A percentile compares a stretch with the other conserved stretches of the same genome.
Evolutionary conservation across 768 basidiomycete species (phyloP).

Genomic region (Favolaschia claudopus): DNA sequence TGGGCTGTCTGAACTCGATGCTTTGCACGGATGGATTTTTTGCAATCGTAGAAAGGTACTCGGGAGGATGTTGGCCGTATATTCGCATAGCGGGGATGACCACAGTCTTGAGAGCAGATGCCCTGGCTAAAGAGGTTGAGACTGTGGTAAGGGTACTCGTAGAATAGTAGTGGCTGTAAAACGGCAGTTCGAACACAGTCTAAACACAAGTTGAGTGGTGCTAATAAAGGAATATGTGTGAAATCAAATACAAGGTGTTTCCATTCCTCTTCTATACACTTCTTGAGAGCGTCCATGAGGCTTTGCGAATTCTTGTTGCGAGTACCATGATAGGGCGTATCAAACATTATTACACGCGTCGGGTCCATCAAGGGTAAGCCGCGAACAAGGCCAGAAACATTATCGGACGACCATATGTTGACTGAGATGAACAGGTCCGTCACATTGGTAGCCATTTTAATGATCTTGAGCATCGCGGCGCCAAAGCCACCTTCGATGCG

Average conservation of each 20-base stretch:
- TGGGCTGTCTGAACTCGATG: slow-evolving; percentile 7
- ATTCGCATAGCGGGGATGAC: not conserved
- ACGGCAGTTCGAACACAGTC: slow-evolving; percentile 10
- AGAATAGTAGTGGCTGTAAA: not conserved
- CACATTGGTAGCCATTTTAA: not conserved
- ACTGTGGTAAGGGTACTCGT: too few relatives aligned
- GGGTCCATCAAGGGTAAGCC: slow-evolving; percentile 21
- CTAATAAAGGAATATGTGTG: not conserved
- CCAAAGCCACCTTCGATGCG: slow-evolving; percentile 1
- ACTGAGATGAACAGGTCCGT: slow-evolving; percentile 10
- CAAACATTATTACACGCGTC: slow-evolving; percentile 16
- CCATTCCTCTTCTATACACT: slow-evolving; percentile 8
- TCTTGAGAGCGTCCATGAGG: not conserved
- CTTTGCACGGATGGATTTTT: slow-evolving; percentile 6
- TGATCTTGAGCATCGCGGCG: not conserved
- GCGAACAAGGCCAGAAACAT: slow-evolving; percentile 12
- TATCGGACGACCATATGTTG: slow-evolving; percentile 18
- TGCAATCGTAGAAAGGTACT: not conserved
- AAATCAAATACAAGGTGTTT: slow-evolving; percentile 6
- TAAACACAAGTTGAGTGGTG: not conserved
- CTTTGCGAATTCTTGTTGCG: not conserved
- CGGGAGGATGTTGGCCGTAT: not conserved
- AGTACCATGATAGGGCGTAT: not conserved
- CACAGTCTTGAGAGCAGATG: slow-evolving; percentile 2
- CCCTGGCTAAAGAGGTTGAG: too few relatives aligned